Conservation (phyloP, 352 stramenopile species). For the Phytophthora colocasiae region DNA sequence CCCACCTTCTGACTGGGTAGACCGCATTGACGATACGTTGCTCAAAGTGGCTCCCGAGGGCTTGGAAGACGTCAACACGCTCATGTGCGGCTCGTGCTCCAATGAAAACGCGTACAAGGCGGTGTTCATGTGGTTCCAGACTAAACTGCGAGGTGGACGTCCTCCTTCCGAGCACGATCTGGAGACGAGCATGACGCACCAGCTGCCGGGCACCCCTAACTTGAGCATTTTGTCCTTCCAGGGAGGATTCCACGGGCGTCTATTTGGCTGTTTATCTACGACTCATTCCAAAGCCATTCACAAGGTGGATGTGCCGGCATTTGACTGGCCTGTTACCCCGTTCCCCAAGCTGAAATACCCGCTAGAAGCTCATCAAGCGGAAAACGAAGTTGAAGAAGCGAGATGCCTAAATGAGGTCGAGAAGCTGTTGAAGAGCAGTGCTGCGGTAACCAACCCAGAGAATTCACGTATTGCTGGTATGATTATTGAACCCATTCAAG, state of each 20-base stretch:
- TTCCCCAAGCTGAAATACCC: slow-evolving; percentile 80
- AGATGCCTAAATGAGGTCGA: slow-evolving; percentile 76
- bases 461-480: slow-evolving; percentile 72
- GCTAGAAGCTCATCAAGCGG: slow-evolving; percentile 59
- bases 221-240: slow-evolving; percentile 87
- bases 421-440: slow-evolving; percentile 53
- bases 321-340: slow-evolving; percentile 83
- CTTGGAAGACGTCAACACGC: slow-evolving; percentile 79
- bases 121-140: slow-evolving; percentile 91
- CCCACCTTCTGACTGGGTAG: slow-evolving; percentile 76
- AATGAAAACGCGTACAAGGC: slow-evolving; percentile 91
- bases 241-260: slow-evolving; percentile 80
- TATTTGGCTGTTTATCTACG: slow-evolving; percentile 83
- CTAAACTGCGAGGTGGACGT: slow-evolving; percentile 62
- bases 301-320: slow-evolving; percentile 87
- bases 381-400: slow-evolving; percentile 74
- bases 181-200: slow-evolving; percentile 76
- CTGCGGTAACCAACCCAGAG: slow-evolving; percentile 29
- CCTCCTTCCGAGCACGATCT: slow-evolving; percentile 70
- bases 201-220: slow-evolving; percentile 70
- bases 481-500: slow-evolving; percentile 85
- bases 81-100: slow-evolving; percentile 89
- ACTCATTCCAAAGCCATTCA: slow-evolving; percentile 89
- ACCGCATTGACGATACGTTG: slow-evolving; percentile 71
- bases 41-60: slow-evolving; percentile 61